A percentile compares a stretch with the other conserved stretches of the same genome.
phyloP scores from a whole-genome alignment of 2,329 filamentous ascomycete species.

The Beauveria pseudobassiana region DNA sequence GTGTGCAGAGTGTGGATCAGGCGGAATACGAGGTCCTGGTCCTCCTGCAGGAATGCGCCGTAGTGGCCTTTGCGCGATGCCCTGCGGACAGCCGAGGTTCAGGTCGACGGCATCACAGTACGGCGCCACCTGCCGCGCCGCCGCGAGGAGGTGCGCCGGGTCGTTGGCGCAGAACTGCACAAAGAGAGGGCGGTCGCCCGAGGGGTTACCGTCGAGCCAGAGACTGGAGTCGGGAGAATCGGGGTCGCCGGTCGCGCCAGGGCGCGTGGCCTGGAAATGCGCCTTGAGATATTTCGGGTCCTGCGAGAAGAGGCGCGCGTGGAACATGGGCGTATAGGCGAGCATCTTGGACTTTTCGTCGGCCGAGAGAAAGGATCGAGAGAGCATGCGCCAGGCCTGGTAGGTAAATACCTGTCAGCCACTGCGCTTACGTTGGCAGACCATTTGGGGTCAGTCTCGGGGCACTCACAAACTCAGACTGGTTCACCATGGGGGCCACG shows the following conservation, averaged over 20 bases:
- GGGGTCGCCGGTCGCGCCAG: constrained; percentile 16
- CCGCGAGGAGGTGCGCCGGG: constrained; percentile 68
- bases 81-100: constrained; percentile 93
- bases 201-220: constrained; percentile 81
- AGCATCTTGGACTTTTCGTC: constrained; percentile 59
- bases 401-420: not conserved
- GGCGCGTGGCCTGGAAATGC: constrained; percentile 66
- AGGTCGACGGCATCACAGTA: constrained; percentile 94
- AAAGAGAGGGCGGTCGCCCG: constrained; percentile 79
- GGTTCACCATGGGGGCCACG: constrained; percentile 95
- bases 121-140: constrained; percentile 70
- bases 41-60: constrained; percentile 90
- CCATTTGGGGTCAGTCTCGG: not conserved
- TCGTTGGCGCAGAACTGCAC: constrained; percentile 96
- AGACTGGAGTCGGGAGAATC: constrained; percentile 19
- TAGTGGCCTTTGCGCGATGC: constrained; percentile 91
- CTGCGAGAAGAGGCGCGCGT: constrained; percentile 81
- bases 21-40: constrained; percentile 74
- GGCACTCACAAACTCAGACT: constrained; percentile 82
- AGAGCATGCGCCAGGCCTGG: constrained; percentile 92
- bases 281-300: constrained; percentile 66
- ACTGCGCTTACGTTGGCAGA: not conserved
- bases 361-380: constrained; percentile 78
- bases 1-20: constrained; percentile 78
- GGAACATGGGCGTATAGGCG: constrained; percentile 93